Evolutionary conservation across 495 filamentous ascomycete species (phyloP), one percentile per base, ranked within the genome.

Genomic region (Podospora tetraspora): DNA sequence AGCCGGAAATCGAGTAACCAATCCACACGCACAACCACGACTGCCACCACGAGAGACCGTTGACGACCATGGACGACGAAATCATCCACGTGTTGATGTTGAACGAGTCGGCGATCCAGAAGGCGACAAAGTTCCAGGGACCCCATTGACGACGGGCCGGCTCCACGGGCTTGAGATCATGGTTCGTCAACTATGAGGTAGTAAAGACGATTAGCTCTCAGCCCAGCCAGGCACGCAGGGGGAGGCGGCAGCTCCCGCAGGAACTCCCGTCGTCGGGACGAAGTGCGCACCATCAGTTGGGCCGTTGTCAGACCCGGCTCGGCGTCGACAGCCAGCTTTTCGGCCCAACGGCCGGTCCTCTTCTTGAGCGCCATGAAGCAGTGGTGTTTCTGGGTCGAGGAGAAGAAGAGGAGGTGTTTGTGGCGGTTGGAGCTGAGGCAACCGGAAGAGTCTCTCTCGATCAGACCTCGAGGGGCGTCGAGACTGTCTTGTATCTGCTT

Each of bases 51-150:
- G 92, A 92, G 60, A 97, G 82, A 8, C 93, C 91, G 66, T 79
- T 81, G 0, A 89, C 84, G 25, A 83, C 80, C 75, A 96, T 94
- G 81, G 89, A 90, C 5, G 91, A 90, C 13, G 91, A 94, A 69
- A 97, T 97, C 94, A 97, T 97, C 94, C 94, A 97, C 19, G 94
- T 97, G 78, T 97, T 97, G 77, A 97, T 96, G 77, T 97, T 97
- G 78, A 97, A 92, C 7, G 91, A 94, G 79, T 97, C 94, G 34
- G 94, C 92, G 76, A 96, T 85, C 92, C 92, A 95, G 74, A 96
- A 96, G 22, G 89, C 90, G 65, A 97, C 88, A 73, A 93, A 97
- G 74, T 97, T 97, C 85, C 89, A 90, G 64, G 91, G 82, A 64
- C 87, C 90, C 94, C 94, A 97, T 86, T 92, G 88, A 29, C 94